phyloP scores from a whole-genome alignment of 345 rosid genomes.

The Arabidopsis suecica region DNA sequence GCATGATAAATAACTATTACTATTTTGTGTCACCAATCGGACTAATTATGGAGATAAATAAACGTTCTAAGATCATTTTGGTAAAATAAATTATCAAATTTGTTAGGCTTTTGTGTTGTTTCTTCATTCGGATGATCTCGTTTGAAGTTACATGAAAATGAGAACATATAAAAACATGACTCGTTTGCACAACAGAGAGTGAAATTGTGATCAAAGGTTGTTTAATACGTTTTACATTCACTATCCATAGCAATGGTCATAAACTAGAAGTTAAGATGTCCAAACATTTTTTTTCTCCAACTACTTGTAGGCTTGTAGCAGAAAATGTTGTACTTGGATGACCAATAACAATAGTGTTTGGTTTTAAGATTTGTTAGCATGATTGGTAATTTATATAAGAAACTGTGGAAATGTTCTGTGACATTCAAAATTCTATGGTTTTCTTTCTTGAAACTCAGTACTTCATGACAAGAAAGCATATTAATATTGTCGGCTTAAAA shows the following conservation, averaged over 20 bases:
- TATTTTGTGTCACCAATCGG: too few species aligned
- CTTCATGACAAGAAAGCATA: background rate
- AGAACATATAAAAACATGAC: background rate
- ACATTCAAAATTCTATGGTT: background rate
- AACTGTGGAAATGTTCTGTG: too few species aligned
- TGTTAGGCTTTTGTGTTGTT: too few species aligned
- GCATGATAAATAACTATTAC: too few species aligned
- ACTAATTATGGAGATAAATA: too few species aligned
- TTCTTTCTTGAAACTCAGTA: background rate
- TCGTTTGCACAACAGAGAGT: background rate
- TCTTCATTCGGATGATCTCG: too few species aligned
- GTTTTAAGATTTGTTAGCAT: background rate
- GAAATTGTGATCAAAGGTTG: background rate
- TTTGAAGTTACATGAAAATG: background rate
- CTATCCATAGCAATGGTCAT: background rate
- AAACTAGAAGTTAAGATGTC: too few species aligned
- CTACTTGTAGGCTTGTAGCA: too few species aligned
- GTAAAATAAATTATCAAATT: too few species aligned
- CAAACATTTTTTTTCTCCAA: too few species aligned
- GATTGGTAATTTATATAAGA: background rate
- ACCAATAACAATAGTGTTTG: background rate
- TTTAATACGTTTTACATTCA: background rate
- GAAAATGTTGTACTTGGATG: too few species aligned
- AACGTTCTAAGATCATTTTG: too few species aligned
- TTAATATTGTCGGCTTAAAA: background rate